Conservation (phyloP, 305 asterid species). For the Solanum aculeatissimum region DNA sequence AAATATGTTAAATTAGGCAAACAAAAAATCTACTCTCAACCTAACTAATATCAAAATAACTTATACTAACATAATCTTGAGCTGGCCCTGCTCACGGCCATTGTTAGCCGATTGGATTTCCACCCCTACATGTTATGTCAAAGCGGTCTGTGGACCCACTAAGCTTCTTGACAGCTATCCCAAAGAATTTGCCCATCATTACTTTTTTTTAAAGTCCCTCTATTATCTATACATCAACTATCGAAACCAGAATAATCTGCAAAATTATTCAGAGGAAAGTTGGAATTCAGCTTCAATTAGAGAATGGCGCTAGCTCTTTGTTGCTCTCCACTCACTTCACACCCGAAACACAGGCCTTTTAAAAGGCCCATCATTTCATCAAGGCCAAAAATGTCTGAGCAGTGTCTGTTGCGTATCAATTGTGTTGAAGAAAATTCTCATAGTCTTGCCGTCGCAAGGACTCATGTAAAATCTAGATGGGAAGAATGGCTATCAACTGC, state of each 20-base stretch:
- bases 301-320: constrained; percentile 50
- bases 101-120: background rate
- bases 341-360: constrained; percentile 1
- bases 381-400: constrained; percentile 3
- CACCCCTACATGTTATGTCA: background rate
- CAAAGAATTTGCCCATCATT: background rate
- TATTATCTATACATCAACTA: background rate
- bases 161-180: background rate
- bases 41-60: no score
- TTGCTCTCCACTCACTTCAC: constrained; percentile 28
- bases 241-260: background rate
- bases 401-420: background rate
- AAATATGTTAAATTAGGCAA: no score
- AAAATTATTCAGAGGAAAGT: background rate
- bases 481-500: constrained; percentile 46
- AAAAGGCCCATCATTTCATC: constrained; percentile 13
- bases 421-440: constrained; percentile 16
- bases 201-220: background rate
- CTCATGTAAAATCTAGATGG: constrained; percentile 34
- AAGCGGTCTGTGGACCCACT: background rate
- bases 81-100: background rate
- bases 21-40: no score
- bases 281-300: background rate
- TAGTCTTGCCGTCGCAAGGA: constrained; percentile 7
- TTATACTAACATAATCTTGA: no score